Evolutionary conservation across 495 filamentous ascomycete genomes (phyloP), one percentile per base, ranked within the genome.

Genomic region (Lepidopterella palustris): DNA sequence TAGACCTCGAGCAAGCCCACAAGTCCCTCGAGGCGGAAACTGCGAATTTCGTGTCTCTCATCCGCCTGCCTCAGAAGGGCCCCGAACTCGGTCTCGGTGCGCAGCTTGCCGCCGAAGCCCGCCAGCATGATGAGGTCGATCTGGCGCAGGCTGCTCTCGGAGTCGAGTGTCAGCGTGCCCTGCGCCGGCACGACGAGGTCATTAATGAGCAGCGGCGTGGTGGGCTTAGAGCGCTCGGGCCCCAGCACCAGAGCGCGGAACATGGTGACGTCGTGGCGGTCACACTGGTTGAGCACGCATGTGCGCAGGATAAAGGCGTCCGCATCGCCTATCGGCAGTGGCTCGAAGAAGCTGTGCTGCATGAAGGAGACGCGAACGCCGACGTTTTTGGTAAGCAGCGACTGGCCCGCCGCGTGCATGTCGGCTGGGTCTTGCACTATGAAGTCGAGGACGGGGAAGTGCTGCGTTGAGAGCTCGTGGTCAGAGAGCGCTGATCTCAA

Each of bases 141-240:
- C 54, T 62, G 59, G 4, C 59, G 24, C 4, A 52, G 1, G 23
- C 1, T 4, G n/a, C n/a, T 25, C 40, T 62, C 59, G 3, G 40
- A 18, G n/a, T 5, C 23, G 4, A 27, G 5, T 13, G 53, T 5
- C 21, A 4, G 3, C 0, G 29, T 40, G 21, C n/a, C 63, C 24
- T 0, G 59, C 48, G 67, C 61, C 0, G 72, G 72, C 24, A 71
- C 3, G 0, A 74, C 53, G 2, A 62, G 64, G 9, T 74, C 72
- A 53, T 74, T 74, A 23, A 74, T 71, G 0, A 74, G 61, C 0
- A 74, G 29, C 2, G 70, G 71, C 1, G 71, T 72, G 0, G 40
- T 62, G 0, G 65, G 64, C 1, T 20, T 53, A 9, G 48, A 70
- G 0, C n/a, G 18, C 53, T 73, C 71, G 0, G 73, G 51, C 0